These are phyloP conservation scores for Endocarpon pusillum DNA, from an alignment of 495 filamentous ascomycete species.

Conservation along the genomic window DNA sequence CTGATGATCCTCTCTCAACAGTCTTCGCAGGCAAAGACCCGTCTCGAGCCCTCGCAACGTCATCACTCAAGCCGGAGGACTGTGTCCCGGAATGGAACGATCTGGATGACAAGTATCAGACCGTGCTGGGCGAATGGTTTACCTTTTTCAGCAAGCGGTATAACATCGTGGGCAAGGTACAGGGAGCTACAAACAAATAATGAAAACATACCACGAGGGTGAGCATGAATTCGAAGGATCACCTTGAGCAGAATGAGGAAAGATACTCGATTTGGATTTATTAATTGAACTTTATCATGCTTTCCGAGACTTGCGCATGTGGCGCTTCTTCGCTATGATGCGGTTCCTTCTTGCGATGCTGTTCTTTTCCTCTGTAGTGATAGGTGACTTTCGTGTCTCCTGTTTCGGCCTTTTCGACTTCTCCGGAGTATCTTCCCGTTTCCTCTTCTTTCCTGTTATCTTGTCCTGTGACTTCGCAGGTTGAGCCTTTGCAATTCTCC, in stretches of 20 bases:
- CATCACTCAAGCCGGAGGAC: slow-evolving; percentile 74
- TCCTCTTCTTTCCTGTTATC: slow-evolving; percentile 4
- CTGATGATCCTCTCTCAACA: slow-evolving; percentile 18
- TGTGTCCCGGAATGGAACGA: slow-evolving; percentile 72
- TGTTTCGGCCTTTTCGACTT: not conserved
- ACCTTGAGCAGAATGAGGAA: too few relatives aligned
- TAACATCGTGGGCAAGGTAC: slow-evolving; percentile 79
- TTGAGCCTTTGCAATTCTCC: slow-evolving; percentile 7
- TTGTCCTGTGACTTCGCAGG: not conserved
- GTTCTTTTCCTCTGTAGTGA: slow-evolving; percentile 25
- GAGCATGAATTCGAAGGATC: too few relatives aligned
- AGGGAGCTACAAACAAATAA: too few relatives aligned
- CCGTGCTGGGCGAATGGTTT: slow-evolving; percentile 72
- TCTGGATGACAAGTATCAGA: slow-evolving; percentile 73
- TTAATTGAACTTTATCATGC: too few relatives aligned
- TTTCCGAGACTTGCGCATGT: slow-evolving; percentile 34
- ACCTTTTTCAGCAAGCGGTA: slow-evolving; percentile 95
- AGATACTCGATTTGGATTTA: not conserved
- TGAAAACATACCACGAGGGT: too few relatives aligned
- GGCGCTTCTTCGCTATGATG: slow-evolving; percentile 53
- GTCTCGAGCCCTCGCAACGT: slow-evolving; percentile 71
- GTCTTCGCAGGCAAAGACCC: slow-evolving; percentile 93
- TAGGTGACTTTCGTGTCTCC: slow-evolving; percentile 4
- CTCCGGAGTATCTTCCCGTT: not conserved
- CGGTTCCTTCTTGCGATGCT: slow-evolving; percentile 42